A percentile compares a stretch with the other conserved stretches of the same genome.
These are phyloP conservation scores for Hypoxylon sp. DNA, from an alignment of 2,329 filamentous ascomycete genomes.

Conservation along the genomic window DNA sequence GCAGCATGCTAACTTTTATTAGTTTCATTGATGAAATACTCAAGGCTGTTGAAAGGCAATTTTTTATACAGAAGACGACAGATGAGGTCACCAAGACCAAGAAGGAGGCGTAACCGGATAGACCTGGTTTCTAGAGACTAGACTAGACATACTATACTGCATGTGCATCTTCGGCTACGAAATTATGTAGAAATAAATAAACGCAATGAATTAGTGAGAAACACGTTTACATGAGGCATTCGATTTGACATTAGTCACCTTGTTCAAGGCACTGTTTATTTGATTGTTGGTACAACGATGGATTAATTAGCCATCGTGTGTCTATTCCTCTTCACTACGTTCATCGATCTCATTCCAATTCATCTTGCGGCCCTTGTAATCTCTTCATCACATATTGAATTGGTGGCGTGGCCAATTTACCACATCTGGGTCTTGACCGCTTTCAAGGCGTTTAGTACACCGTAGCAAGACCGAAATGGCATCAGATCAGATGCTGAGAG, in stretches of 20 bases:
- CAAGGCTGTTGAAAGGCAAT: constrained; percentile 80
- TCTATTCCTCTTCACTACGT: constrained; percentile 37
- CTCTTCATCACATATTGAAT: constrained; percentile 1
- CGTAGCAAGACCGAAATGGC: not conserved
- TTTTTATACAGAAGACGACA: constrained; percentile 70
- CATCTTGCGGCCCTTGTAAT: not conserved
- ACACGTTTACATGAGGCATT: constrained; percentile 10
- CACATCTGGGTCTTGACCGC: constrained; percentile 1
- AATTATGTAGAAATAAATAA: constrained; percentile 12
- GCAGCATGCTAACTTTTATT: constrained; percentile 42
- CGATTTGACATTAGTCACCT: constrained; percentile 31
- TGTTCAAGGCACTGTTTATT: constrained; percentile 25
- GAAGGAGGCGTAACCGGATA: constrained; percentile 61
- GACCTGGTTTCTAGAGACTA: constrained; percentile 58
- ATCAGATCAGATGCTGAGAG: constrained; percentile 6
- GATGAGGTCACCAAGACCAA: constrained; percentile 62
- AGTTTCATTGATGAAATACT: constrained; percentile 87
- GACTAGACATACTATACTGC: constrained; percentile 52
- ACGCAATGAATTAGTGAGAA: constrained; percentile 18
- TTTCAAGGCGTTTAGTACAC: not conserved
- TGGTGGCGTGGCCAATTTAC: constrained; percentile 7
- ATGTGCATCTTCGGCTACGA: constrained; percentile 20
- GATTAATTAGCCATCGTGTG: constrained; percentile 34
- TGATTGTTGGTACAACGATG: constrained; percentile 48
- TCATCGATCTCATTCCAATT: constrained; percentile 15